Conservation (phyloP, 2,329 filamentous ascomycete genomes). For the Neopestalotiopsis clavispora region DNA sequence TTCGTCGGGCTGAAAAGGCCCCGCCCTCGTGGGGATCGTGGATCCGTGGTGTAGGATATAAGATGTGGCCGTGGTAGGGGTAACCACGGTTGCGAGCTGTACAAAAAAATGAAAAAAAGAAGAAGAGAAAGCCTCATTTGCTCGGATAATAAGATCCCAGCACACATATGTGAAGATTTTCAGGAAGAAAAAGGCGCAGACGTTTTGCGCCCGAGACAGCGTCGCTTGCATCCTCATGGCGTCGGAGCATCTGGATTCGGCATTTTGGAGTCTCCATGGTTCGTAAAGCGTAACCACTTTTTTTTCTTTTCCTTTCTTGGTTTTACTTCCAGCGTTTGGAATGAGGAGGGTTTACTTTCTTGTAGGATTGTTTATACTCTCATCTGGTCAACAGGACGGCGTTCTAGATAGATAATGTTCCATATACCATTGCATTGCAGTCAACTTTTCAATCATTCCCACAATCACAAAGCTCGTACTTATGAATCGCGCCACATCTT, state of each 20-base stretch:
- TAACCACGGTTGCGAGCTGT: not conserved
- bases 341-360: constrained; percentile 2
- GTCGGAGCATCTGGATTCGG: constrained; percentile 5
- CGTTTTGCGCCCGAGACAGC: not conserved
- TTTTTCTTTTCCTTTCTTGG: not conserved
- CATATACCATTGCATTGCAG: constrained; percentile 16
- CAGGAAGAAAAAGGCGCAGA: not conserved
- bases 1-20: not conserved
- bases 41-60: constrained; percentile 5
- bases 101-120: not conserved
- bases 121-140: not conserved
- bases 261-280: constrained; percentile 11
- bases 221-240: not conserved
- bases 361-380: constrained; percentile 10
- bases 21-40: not conserved
- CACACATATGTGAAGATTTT: not conserved
- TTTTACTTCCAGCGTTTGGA: not conserved
- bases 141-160: not conserved
- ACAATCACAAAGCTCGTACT: no score
- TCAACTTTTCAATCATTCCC: not conserved
- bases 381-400: not conserved
- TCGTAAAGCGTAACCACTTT: not conserved
- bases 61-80: not conserved
- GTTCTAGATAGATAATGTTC: constrained; percentile 9
- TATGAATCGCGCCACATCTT: not conserved